Percentiles rank a stretch among this genome's conserved stretches.
Conservation (phyloP, 2,329 filamentous ascomycete species). For the Zalaria sp. region DNA sequence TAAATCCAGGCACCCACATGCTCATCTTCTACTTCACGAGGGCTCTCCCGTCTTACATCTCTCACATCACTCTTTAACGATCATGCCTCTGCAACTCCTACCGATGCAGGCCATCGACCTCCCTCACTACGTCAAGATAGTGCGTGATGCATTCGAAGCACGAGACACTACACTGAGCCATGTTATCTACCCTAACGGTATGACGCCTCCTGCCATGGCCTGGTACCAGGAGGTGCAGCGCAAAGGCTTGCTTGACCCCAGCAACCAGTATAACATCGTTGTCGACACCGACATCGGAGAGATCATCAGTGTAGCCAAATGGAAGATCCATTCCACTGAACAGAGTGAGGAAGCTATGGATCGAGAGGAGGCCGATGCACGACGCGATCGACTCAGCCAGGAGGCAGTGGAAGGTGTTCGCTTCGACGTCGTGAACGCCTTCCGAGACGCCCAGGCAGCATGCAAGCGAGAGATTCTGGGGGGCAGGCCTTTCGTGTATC, state of each 20-base stretch:
- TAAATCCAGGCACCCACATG: too few species aligned
- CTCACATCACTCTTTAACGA: neutral
- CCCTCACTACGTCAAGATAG: neutral
- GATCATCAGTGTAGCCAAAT: neutral
- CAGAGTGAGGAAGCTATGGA: conserved; percentile 2
- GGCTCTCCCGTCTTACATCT: too few species aligned
- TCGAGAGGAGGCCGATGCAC: conserved; percentile 2
- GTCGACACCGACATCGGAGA: neutral
- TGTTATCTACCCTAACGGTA: conserved; percentile 5
- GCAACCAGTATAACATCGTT: conserved; percentile 1
- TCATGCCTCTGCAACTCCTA: neutral
- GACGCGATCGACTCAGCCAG: conserved; percentile 2
- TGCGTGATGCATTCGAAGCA: neutral
- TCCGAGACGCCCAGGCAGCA: conserved; percentile 3
- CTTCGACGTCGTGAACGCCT: conserved; percentile 4
- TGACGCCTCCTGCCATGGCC: conserved; percentile 1
- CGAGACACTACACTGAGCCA: neutral
- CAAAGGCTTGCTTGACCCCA: neutral
- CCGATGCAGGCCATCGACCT: conserved; percentile 1
- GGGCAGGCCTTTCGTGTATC: conserved; percentile 6
- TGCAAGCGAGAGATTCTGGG: conserved; percentile 4
- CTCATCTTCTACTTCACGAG: too few species aligned
- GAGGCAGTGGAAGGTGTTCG: conserved; percentile 6
- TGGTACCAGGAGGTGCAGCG: neutral
- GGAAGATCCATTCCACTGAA: neutral